These are phyloP conservation scores for Saxophila tyrrhenica DNA, from an alignment of 495 filamentous ascomycete species.

Conservation along the genomic window DNA sequence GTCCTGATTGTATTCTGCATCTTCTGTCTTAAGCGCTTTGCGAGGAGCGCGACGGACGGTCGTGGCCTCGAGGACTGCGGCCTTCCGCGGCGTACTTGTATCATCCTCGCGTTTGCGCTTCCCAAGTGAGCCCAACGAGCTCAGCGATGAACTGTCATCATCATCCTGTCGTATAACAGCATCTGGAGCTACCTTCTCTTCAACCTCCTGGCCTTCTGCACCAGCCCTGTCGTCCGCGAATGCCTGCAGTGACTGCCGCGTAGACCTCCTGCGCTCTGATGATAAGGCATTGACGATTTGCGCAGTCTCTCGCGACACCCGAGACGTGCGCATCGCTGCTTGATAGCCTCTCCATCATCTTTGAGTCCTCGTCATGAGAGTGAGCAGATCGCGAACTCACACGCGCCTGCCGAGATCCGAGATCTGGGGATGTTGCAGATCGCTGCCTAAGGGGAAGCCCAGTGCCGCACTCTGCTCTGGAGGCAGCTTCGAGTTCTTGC, in stretches of 20 bases:
- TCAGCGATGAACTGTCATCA: too few relatives aligned
- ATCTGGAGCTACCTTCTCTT: conserved; percentile 21
- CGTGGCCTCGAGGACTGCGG: not conserved
- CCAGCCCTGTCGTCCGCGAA: not conserved
- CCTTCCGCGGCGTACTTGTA: not conserved
- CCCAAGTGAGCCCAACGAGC: not conserved
- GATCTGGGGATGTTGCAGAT: not conserved
- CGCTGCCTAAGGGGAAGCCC: not conserved
- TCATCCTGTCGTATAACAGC: too few relatives aligned
- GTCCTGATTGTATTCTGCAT: not conserved
- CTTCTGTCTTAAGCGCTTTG: conserved; percentile 10
- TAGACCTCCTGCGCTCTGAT: conserved; percentile 8
- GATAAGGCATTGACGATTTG: conserved; percentile 1
- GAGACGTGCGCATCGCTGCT: conserved; percentile 21
- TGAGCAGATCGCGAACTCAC: not conserved
- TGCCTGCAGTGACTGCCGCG: not conserved
- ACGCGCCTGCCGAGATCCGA: not conserved
- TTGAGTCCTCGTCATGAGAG: not conserved
- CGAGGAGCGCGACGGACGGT: conserved; percentile 8
- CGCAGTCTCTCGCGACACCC: conserved; percentile 12
- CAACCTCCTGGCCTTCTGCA: conserved; percentile 22
- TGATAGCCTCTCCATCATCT: not conserved
- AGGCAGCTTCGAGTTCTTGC: not conserved
- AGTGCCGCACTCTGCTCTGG: not conserved
- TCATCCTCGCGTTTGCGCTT: conserved; percentile 13